Evolutionary conservation across 2,329 filamentous ascomycete genomes (phyloP).

Genomic region (Hypomyces rosellus): DNA sequence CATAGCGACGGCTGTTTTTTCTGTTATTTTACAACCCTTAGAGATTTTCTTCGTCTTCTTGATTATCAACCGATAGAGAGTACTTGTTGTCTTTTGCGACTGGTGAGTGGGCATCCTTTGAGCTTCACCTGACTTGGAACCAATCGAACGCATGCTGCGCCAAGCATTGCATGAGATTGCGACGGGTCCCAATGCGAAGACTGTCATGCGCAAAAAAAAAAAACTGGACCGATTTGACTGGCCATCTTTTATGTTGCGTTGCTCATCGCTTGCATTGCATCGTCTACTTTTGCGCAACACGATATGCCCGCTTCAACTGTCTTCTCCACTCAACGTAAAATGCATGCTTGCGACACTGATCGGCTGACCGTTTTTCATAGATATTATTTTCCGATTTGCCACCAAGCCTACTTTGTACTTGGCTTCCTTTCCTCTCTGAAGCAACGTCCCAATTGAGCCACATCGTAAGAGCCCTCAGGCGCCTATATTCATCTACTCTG

Average conservation of each 20-base stretch:
- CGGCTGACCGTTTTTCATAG: no score
- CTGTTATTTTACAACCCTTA: conserved; percentile 1
- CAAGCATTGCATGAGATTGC: neutral
- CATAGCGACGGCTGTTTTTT: neutral
- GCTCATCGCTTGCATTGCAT: no score
- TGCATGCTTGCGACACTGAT: no score
- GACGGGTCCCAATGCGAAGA: neutral
- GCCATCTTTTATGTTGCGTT: no score
- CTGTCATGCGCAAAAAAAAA: no score
- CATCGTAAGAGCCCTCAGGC: neutral
- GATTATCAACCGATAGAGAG: conserved; percentile 11
- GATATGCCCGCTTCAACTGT: no score
- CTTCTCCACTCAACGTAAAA: no score
- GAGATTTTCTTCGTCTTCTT: conserved; percentile 9
- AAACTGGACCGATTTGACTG: no score
- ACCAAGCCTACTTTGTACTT: neutral
- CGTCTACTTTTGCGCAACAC: no score
- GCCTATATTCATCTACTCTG: neutral
- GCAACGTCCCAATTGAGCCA: neutral
- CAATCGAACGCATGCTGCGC: neutral
- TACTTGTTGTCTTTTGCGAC: conserved; percentile 8
- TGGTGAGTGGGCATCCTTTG: conserved; percentile 10
- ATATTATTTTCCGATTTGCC: no score
- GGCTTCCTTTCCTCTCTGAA: neutral
- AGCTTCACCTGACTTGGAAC: neutral